Evolutionary conservation across 129 eudicot species (phyloP), one percentile per base, ranked within the genome.

Genomic region (Chrysanthemum makinoi): DNA sequence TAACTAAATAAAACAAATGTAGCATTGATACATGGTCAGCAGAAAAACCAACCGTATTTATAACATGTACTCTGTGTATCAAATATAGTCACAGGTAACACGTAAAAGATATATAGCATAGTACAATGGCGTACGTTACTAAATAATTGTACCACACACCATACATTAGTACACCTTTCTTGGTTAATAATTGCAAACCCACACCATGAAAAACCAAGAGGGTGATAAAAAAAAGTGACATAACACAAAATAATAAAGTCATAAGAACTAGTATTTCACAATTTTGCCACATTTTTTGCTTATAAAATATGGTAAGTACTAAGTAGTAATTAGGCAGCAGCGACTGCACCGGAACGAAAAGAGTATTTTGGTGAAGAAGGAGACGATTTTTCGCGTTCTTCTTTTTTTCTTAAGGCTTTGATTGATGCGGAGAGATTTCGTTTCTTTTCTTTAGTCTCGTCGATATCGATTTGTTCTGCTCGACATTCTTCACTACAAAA

Each of bases 401-500:
- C 84, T 70, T 81, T 86, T 70, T 86, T 86, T 69, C 91, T 86
- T 78, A 83, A 46, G 6, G 88, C 86, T 75, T 81, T 86, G 71
- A 79, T 77, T 5, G 90, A 85, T 16, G 75, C 72, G 15, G 69
- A 60, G 0, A 81, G 58, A 49, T 68, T 83, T 79, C 84, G 26
- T 15, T 80, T 81, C 62, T 81, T 83, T 75, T 83, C 88, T 61
- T 75, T 83, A 7, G 83, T 44, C 78, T 86, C 91, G 78, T 86
- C 91, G 5, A 66, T 75, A 68, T 83, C 82, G 16, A 86, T 86
- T 54, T 86, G 86, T 30, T 83, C 82, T 64, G 63, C 76, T 66
- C 91, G 76, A 66, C 91, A 86, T 66, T 81, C 86, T 78, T 83
- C 88, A 69, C 84, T 86, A 65, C 91, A 86, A 75, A 83, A 86